Evolutionary conservation across 345 rosid genomes (phyloP).

Genomic region (Salix viminalis): DNA sequence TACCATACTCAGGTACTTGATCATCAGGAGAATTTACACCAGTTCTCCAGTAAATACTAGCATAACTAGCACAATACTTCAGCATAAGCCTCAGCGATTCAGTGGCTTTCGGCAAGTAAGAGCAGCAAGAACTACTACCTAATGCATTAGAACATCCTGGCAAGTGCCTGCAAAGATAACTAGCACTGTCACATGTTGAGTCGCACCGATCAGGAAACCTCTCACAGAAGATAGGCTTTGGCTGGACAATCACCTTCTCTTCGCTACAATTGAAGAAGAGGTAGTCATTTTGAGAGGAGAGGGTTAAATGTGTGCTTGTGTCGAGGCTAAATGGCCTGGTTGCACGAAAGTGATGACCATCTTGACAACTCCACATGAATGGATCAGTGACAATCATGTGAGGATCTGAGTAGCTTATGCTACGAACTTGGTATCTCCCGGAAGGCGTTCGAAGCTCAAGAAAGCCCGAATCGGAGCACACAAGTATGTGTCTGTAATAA

Average conservation of each 20-base stretch:
- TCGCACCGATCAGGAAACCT: conserved; percentile 83
- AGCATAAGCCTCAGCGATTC: conserved; percentile 87
- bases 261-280: conserved; percentile 83
- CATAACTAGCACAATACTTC: conserved; percentile 68
- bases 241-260: conserved; percentile 63
- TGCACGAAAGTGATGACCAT: conserved; percentile 58
- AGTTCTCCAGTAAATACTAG: conserved; percentile 83
- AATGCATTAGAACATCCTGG: conserved; percentile 59
- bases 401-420: conserved; percentile 77
- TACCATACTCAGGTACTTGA: conserved; percentile 82
- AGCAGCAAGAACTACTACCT: conserved; percentile 62
- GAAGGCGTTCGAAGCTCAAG: conserved; percentile 85
- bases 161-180: conserved; percentile 83
- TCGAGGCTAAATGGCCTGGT: conserved; percentile 84
- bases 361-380: conserved; percentile 83
- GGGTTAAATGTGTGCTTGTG: conserved; percentile 69
- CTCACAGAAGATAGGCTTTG: conserved; percentile 79
- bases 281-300: conserved; percentile 80
- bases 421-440: conserved; percentile 60
- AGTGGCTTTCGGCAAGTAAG: conserved; percentile 73
- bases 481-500: conserved; percentile 72
- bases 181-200: conserved; percentile 81
- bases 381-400: conserved; percentile 70
- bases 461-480: conserved; percentile 51
- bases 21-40: conserved; percentile 44